Percentiles rank a stretch among this genome's conserved stretches.
Evolutionary conservation across 495 filamentous ascomycete species (phyloP).

Genomic region (Aspergillus diversus): DNA sequence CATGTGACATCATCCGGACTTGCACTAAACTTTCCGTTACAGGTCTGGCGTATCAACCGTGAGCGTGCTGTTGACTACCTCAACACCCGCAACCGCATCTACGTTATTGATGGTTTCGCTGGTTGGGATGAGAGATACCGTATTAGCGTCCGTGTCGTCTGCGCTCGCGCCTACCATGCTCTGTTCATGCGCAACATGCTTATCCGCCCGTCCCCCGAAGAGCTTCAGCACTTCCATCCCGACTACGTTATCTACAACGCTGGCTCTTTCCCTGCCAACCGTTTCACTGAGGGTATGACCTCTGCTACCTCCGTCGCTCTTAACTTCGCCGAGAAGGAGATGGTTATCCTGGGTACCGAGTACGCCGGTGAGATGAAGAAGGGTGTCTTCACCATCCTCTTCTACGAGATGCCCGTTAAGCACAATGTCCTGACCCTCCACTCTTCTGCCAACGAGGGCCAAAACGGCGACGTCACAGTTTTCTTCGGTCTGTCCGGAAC

Average conservation of each 20-base stretch:
- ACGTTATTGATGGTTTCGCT: constrained; percentile 95
- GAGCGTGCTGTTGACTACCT: constrained; percentile 98
- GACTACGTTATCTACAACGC: constrained; percentile 99
- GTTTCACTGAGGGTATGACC: constrained; percentile 98
- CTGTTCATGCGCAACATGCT: constrained; percentile 99
- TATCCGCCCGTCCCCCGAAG: constrained; percentile 85
- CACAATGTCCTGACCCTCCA: constrained; percentile 98
- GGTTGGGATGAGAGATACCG: constrained; percentile 99
- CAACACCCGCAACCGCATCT: constrained; percentile 98
- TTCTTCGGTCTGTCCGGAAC: constrained; percentile 99
- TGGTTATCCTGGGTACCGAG: constrained; percentile 99
- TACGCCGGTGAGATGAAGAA: constrained; percentile 99
- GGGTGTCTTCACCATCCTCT: constrained; percentile 98
- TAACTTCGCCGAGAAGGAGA: constrained; percentile 88
- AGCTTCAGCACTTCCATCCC: constrained; percentile 95
- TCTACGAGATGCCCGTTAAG: constrained; percentile 99
- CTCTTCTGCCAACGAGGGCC: constrained; percentile 90
- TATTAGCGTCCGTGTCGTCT: constrained; percentile 96
- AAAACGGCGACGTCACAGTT: constrained; percentile 88
- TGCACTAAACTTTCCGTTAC: constrained; percentile 24
- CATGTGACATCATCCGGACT: constrained; percentile 43
- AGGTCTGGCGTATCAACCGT: constrained; percentile 99
- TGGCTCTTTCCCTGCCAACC: constrained; percentile 96
- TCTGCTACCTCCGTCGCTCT: constrained; percentile 86
- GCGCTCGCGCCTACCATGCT: constrained; percentile 98